Evolutionary conservation across 164 flowering plant genomes (phyloP).

Genomic region (Magnolia sinica): DNA sequence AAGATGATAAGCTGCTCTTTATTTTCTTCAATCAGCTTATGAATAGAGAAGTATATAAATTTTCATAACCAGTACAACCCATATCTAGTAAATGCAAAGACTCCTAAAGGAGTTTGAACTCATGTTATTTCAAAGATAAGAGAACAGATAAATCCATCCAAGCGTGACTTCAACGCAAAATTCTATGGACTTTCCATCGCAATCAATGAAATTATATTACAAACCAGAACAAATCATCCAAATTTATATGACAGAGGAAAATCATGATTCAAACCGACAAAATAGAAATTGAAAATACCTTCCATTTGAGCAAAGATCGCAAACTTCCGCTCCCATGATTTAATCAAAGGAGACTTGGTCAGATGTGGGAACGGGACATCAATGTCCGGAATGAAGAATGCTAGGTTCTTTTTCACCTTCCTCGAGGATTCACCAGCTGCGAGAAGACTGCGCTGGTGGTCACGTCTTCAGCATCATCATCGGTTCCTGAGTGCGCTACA

Average conservation of each 20-base stretch:
- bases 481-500: constrained; percentile 56
- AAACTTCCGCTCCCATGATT: background rate
- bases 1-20: constrained; percentile 1
- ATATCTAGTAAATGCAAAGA: constrained; percentile 10
- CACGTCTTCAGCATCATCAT: constrained; percentile 77
- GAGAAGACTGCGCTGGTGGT: constrained; percentile 94
- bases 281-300: constrained; percentile 11
- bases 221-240: constrained; percentile 16
- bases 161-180: constrained; percentile 10
- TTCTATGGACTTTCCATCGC: constrained; percentile 18
- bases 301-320: constrained; percentile 6
- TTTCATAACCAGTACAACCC: constrained; percentile 11
- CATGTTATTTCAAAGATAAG: constrained; percentile 10
- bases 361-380: background rate
- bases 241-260: constrained; percentile 2
- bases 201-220: constrained; percentile 24
- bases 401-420: constrained; percentile 51
- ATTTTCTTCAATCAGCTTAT: constrained; percentile 18
- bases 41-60: background rate
- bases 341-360: background rate
- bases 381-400: background rate
- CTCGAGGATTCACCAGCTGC: constrained; percentile 91
- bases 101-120: constrained; percentile 12
- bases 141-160: constrained; percentile 5
- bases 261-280: constrained; percentile 13